phyloP scores from a whole-genome alignment of 108 stramenopile genomes.

The Cyclotella distinguenda region DNA sequence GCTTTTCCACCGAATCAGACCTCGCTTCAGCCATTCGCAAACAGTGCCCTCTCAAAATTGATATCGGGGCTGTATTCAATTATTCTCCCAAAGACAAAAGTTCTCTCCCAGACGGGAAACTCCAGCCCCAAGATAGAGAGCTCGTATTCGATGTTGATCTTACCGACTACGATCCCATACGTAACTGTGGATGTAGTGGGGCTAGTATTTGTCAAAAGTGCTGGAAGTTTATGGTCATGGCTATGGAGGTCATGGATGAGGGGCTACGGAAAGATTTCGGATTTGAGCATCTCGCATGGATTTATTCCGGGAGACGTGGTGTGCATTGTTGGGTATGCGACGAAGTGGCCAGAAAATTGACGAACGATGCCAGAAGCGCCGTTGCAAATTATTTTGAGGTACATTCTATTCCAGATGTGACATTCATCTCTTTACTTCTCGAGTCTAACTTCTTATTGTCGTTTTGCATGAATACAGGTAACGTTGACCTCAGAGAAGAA shows the following conservation, averaged over 20 bases:
- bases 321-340: constrained; percentile 99
- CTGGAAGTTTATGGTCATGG: constrained; percentile 98
- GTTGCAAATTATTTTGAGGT: constrained; percentile 97
- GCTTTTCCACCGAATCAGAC: constrained; percentile 78
- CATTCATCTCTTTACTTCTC: neutral
- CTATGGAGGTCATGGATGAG: constrained; percentile 87
- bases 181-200: constrained; percentile 92
- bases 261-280: constrained; percentile 94
- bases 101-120: constrained; percentile 55
- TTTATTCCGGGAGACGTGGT: constrained; percentile 99
- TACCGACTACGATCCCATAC: constrained; percentile 98
- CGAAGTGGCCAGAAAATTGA: constrained; percentile 78
- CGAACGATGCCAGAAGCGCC: constrained; percentile 92
- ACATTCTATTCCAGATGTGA: neutral
- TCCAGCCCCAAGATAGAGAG: constrained; percentile 92
- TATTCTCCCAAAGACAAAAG: constrained; percentile 87
- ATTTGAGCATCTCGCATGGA: constrained; percentile 95
- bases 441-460: neutral
- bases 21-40: constrained; percentile 68
- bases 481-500: constrained; percentile 67
- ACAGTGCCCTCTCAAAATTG: constrained; percentile 97
- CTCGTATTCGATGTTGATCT: constrained; percentile 99
- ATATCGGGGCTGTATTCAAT: constrained; percentile 99
- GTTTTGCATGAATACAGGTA: constrained; percentile 36
- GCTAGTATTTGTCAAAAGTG: constrained; percentile 91